Percentiles rank a stretch among this genome's conserved stretches.
Conservation (phyloP, 2,329 filamentous ascomycete species). For the Atkinsonella texensis region DNA sequence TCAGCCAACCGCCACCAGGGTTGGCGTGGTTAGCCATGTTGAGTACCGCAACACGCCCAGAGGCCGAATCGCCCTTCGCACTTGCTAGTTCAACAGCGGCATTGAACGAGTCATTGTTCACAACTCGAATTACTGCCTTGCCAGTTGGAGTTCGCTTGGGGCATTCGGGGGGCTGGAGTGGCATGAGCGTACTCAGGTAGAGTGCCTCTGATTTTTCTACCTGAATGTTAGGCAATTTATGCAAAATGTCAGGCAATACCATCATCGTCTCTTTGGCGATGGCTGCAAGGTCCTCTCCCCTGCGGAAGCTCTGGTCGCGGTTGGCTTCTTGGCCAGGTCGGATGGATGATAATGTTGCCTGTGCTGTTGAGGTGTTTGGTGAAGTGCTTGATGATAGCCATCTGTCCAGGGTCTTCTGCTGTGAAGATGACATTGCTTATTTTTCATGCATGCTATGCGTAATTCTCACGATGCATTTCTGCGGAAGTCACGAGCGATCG, state of each 20-base stretch:
- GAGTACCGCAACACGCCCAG: slow-evolving; percentile 41
- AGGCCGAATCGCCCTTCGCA: slow-evolving; percentile 12
- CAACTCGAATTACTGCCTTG: slow-evolving; percentile 30
- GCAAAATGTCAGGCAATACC: slow-evolving; percentile 34
- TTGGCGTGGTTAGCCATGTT: slow-evolving; percentile 50
- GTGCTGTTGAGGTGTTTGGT: slow-evolving; percentile 7
- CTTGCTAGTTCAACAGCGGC: slow-evolving; percentile 32
- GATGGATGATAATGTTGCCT: slow-evolving; percentile 6
- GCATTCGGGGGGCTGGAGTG: slow-evolving; percentile 28
- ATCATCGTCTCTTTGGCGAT: slow-evolving; percentile 34
- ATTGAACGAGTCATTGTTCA: slow-evolving; percentile 47
- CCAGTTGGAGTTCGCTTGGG: slow-evolving; percentile 24
- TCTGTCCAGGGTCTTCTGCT: slow-evolving; percentile 16
- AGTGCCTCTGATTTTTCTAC: slow-evolving; percentile 26
- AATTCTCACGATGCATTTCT: no score
- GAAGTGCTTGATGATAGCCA: slow-evolving; percentile 13
- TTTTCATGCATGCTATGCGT: not conserved
- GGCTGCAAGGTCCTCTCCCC: slow-evolving; percentile 21
- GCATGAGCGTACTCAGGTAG: slow-evolving; percentile 23
- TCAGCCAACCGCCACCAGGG: slow-evolving; percentile 52
- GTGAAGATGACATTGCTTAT: slow-evolving; percentile 3
- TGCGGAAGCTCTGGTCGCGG: not conserved
- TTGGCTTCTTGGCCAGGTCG: not conserved
- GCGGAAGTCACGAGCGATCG: not conserved
- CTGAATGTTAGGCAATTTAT: slow-evolving; percentile 27